Evolutionary conservation across 257 asterid genomes (phyloP).

Genomic region (Solanum sitiens): DNA sequence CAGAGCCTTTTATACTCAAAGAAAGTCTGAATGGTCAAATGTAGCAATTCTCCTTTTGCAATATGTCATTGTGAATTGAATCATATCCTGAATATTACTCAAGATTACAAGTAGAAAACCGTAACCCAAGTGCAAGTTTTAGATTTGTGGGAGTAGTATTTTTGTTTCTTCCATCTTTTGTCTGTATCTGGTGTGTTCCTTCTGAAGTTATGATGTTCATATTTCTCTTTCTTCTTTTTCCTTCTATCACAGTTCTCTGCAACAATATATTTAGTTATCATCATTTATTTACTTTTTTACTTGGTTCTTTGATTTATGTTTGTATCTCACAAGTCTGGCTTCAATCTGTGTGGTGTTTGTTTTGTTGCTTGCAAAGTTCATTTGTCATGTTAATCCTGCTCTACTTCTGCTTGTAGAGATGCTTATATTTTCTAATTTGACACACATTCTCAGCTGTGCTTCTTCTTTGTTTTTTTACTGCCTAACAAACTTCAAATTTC

Average conservation of each 20-base stretch:
- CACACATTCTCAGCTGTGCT: background rate
- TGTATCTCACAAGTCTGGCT: background rate
- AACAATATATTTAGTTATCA: background rate
- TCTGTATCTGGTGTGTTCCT: background rate
- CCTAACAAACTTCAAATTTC: slow-evolving; percentile 8
- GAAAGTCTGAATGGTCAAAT: background rate
- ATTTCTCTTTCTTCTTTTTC: background rate
- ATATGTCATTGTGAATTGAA: background rate
- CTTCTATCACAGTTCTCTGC: background rate
- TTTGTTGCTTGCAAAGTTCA: background rate
- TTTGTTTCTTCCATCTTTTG: background rate
- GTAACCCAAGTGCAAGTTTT: background rate
- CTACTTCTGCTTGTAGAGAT: background rate
- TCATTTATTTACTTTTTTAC: background rate
- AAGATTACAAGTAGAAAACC: background rate
- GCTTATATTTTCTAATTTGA: background rate
- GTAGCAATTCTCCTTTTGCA: background rate
- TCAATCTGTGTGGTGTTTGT: background rate
- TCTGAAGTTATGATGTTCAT: background rate
- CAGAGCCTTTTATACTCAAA: background rate
- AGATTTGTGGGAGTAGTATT: background rate
- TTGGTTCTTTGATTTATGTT: background rate
- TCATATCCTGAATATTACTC: background rate
- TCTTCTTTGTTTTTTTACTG: background rate
- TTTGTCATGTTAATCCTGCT: background rate